Evolutionary conservation across 495 filamentous ascomycete genomes (phyloP).

Genomic region (Platismatia glauca): DNA sequence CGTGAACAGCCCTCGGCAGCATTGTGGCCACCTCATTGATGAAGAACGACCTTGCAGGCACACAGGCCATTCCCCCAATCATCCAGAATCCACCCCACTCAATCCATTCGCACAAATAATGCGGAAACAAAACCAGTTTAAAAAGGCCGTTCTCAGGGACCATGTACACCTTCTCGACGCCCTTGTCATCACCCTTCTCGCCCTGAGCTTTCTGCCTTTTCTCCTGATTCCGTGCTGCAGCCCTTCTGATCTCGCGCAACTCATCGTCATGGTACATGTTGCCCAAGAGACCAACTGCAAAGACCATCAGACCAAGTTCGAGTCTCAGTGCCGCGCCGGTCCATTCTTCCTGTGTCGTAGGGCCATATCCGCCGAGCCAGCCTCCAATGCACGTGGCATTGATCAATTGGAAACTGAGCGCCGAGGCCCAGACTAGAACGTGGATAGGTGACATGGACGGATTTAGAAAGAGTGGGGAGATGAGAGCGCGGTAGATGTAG

Average conservation of each 20-base stretch:
- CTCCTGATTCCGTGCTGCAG: slow-evolving; percentile 42
- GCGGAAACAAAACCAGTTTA: slow-evolving; percentile 72
- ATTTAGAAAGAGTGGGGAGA: slow-evolving; percentile 68
- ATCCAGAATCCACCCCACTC: slow-evolving; percentile 90
- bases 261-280: slow-evolving; percentile 83
- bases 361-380: slow-evolving; percentile 74
- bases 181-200: slow-evolving; percentile 28
- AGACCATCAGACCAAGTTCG: slow-evolving; percentile 47
- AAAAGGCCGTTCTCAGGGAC: slow-evolving; percentile 81
- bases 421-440: slow-evolving; percentile 49
- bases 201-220: slow-evolving; percentile 26
- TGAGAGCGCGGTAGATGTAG: slow-evolving; percentile 79
- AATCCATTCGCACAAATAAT: slow-evolving; percentile 91
- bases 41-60: slow-evolving; percentile 71
- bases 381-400: slow-evolving; percentile 70
- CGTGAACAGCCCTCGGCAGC: slow-evolving; percentile 78
- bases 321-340: slow-evolving; percentile 27
- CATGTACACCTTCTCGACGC: slow-evolving; percentile 77
- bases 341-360: slow-evolving; percentile 52
- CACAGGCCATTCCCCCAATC: slow-evolving; percentile 49
- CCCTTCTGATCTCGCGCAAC: slow-evolving; percentile 64
- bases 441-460: slow-evolving; percentile 89
- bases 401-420: slow-evolving; percentile 61
- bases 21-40: slow-evolving; percentile 83
- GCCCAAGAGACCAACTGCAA: slow-evolving; percentile 58